Base-by-base conservation (phyloP, 2,329 filamentous ascomycete genomes). In the Beauveria pseudobassiana region DNA sequence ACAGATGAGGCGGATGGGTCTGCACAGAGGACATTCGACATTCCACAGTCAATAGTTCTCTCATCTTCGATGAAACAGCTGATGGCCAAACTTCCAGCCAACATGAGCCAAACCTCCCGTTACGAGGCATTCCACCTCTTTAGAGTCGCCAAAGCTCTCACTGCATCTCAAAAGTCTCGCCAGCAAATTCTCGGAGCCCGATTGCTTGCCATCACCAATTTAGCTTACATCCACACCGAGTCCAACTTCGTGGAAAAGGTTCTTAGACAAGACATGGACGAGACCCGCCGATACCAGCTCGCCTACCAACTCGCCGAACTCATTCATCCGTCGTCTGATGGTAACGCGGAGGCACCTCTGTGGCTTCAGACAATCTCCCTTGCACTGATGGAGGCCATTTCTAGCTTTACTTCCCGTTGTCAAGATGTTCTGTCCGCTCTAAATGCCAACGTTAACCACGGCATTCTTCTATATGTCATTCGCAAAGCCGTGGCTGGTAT, bases 381-480 rank as follows among this genome's bases (percentile, higher is more conserved):
- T 58, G 84, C 86, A 57, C 83, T 93, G 1, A 80, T 99, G 56
- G 92, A 97, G 71, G 90, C 91, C n/a, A 81, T 99, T 62, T 86
- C 90, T 7, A 89, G 86, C 70, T 91, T 91, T 71, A 88, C 89
- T 68, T 78, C 82, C 62, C 93, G 91, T 70, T 84, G 88, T 34
- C 79, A 86, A 40, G 95, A 99, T 72, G 88, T 99, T 26, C 87
- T 92, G 65, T 87, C 91, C 48, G 92, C 95, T n/a, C 79, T 99
- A 48, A 96, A 92, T 69, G 91, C 96, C 59, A 96, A 93, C 67
- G 93, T 98, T 43, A 98, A 96, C 69, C 96, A 99, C 69, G 96
- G 95, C 16, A 89, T 98, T 34, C 81, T 99, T 50, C 88, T 98
- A 67, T 98, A 97, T 70, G 84, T 97, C 66, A 88, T 96, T 55